Evolutionary conservation across 805 yeast species (phyloP).

Genomic region (Candida bentonensis): DNA sequence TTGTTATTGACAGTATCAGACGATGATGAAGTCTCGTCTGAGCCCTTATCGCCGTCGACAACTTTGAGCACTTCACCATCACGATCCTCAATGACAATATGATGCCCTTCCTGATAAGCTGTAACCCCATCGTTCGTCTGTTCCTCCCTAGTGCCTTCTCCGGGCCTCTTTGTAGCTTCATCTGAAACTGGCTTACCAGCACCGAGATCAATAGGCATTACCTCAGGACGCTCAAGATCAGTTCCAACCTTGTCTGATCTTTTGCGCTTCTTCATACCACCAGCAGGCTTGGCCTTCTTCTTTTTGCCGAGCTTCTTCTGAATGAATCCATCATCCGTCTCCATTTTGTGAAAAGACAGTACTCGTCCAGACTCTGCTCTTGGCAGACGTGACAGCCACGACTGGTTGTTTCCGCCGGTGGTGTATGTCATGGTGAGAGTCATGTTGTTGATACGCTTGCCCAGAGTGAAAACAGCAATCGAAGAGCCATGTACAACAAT

Average conservation of each 20-base stretch:
- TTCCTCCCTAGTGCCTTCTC: constrained; percentile 12
- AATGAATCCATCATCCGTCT: constrained; percentile 35
- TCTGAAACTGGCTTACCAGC: constrained; percentile 15
- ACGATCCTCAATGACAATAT: constrained; percentile 64
- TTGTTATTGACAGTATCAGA: neutral
- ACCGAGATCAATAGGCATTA: constrained; percentile 12
- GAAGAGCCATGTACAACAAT: constrained; percentile 87
- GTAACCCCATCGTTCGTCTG: constrained; percentile 16
- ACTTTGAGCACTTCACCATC: constrained; percentile 63
- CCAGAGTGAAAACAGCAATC: constrained; percentile 62
- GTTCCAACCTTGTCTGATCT: constrained; percentile 5
- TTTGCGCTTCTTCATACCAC: constrained; percentile 13
- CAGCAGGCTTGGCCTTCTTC: constrained; percentile 11
- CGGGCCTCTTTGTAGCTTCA: constrained; percentile 29
- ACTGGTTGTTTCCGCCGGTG: constrained; percentile 45
- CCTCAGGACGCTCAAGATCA: constrained; percentile 12
- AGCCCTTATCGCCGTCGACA: constrained; percentile 4
- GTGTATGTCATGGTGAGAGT: constrained; percentile 87
- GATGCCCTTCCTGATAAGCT: constrained; percentile 57
- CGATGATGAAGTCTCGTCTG: neutral
- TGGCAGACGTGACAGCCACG: constrained; percentile 82
- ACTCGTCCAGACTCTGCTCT: constrained; percentile 53
- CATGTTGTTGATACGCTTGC: constrained; percentile 81
- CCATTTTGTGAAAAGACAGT: constrained; percentile 70
- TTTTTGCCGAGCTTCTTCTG: constrained; percentile 8